Evolutionary conservation across 2,329 filamentous ascomycete species (phyloP), one percentile per base, ranked within the genome.

Genomic region (Mycosphaerelloides madeirae): DNA sequence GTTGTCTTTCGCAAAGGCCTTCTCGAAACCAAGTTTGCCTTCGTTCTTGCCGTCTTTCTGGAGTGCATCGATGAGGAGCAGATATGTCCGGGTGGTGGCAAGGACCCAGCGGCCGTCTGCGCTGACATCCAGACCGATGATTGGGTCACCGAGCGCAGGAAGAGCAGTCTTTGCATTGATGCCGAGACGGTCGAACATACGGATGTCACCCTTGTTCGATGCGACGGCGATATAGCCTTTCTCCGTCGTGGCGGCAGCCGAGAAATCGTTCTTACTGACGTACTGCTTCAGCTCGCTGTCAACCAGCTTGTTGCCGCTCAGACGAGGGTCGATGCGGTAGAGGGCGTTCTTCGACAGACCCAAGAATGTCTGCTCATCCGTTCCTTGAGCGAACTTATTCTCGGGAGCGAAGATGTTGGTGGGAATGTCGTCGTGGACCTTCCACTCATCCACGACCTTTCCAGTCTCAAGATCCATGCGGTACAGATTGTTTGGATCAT

Each of bases 391-490:
- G 61, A 96, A 98, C 79, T 98, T 98, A 48, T 84, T 95, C 67
- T 96, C 90, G 0, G 93, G 93, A 0, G 87, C 87, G 67, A 97
- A 97, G 8, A 84, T 93, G 43, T 87, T 82, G 49, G 97, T 87
- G 0, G 87, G 84, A 43, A 98, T 96, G 63, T 97, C 87, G 51
- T 98, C 91, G 62, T 98, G 91, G 12, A 98, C 79, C 58, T 95
- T 95, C 93, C 93, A 98, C 68, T 98, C 93, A 61, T 98, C 93
- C 2, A 97, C 89, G 29, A 98, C 87, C 71, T 96, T 97, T 55
- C 93, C 93, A 57, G 94, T 94, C 66, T 98, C 91, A 34, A 98
- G 76, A 69, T 98, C 93, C 93, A 98, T 97, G 35, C 87, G 87
- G 66, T 90, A 98, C 1, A 98, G 77, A 40, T 87, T 89, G 71